Percentiles rank a stretch among this genome's conserved stretches.
Conservation (phyloP, 352 stramenopile genomes). For the Phytophthora uliginosa region DNA sequence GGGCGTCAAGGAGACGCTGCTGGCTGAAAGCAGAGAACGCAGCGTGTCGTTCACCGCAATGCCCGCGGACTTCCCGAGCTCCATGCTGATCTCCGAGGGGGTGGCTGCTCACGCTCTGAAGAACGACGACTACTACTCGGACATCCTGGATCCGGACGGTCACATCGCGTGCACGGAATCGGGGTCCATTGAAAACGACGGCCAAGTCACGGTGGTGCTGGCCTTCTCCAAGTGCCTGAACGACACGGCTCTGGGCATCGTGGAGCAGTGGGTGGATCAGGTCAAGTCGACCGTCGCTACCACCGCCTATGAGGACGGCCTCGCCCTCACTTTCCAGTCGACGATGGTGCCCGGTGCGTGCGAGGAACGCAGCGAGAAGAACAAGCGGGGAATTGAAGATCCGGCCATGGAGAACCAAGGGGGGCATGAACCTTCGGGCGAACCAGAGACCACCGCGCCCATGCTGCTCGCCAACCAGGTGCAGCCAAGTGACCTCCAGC, state of each 20-base stretch:
- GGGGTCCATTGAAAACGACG: slow-evolving; percentile 10
- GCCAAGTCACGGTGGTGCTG: slow-evolving; percentile 51
- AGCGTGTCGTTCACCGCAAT: slow-evolving; percentile 33
- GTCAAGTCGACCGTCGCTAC: slow-evolving; percentile 24
- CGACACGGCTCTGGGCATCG: slow-evolving; percentile 41
- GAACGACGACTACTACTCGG: slow-evolving; percentile 10
- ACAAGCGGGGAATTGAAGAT: slow-evolving; percentile 25
- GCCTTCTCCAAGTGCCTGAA: slow-evolving; percentile 76
- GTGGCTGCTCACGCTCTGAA: slow-evolving; percentile 9
- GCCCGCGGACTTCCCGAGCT: slow-evolving; percentile 28
- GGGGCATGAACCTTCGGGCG: neutral
- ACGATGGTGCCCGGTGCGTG: slow-evolving; percentile 58
- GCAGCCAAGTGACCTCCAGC: slow-evolving; percentile 33
- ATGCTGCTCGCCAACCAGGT: slow-evolving; percentile 27
- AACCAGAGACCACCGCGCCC: neutral
- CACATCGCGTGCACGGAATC: slow-evolving; percentile 33
- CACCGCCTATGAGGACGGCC: neutral
- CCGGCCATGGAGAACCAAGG: slow-evolving; percentile 27
- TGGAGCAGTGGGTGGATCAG: slow-evolving; percentile 63
- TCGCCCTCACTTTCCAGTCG: slow-evolving; percentile 42
- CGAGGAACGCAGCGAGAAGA: slow-evolving; percentile 39
- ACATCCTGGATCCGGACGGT: neutral
- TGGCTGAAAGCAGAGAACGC: slow-evolving; percentile 22
- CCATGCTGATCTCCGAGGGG: slow-evolving; percentile 26
- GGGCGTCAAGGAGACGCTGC: slow-evolving; percentile 30